Base-by-base conservation (phyloP, 495 filamentous ascomycete genomes). In the Penicillium paxilli region DNA sequence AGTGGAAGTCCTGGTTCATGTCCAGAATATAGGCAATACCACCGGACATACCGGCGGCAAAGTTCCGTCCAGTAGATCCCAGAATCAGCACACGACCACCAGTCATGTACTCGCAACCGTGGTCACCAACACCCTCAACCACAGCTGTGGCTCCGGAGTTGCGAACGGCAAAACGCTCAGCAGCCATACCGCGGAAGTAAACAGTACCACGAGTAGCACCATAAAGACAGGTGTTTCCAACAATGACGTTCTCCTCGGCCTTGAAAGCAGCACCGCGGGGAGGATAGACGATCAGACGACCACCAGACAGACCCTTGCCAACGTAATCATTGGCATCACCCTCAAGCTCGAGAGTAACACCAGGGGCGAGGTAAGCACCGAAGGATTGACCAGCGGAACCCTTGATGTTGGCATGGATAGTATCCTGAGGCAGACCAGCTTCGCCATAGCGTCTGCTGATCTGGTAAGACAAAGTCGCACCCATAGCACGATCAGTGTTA, bases 41-140 rank as follows among this genome's bases (percentile, higher is more conserved):
- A 62, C 94, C 94, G 63, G 92, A 98, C 94, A 99, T 99, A 78
- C 94, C 94, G 52, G 94, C 94, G 64, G 95, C 94, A 64, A 99
- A 99, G 81, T 99, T 99, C 57, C 94, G 94, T n/a, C 94, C 94
- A 63, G 91, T 96, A 63, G 87, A 84, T 52, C 94, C 94, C 41
- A 99, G 80, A 55, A 95, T 80, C 52, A 99, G 76, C 32, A 98
- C 84, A 67, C 95, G 91, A 65, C 94, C 94, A 65, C 94, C 94
- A 54, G 94, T 98, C 94, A 99, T 99, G 82, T 99, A 99, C 78
- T 99, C 94, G 67, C 93, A 98, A 44, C 93, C 91, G 67, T 99
- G 94, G 69, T 99, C 94, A 79, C 94, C 94, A 49, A 96, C 85
- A 73, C 95, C 94, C 75, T 99, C 94, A 58, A 98, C 93, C 58